Evolutionary conservation across 2,329 filamentous ascomycete species (phyloP).

Genomic region (Cladophialophora yegresii): DNA sequence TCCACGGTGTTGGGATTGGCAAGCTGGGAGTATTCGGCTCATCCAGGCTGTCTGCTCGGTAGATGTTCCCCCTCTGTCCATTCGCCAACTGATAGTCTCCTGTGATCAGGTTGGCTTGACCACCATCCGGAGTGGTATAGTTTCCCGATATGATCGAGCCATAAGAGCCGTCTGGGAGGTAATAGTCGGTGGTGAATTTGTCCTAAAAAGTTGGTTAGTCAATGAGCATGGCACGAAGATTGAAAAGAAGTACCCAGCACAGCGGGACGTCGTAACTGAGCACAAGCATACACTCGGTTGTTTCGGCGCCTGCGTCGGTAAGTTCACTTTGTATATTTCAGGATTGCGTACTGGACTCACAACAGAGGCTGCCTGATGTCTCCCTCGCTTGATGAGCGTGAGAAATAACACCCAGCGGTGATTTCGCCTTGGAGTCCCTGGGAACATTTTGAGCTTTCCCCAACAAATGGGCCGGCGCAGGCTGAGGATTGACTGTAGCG

Average conservation of each 20-base stretch:
- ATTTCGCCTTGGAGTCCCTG: too few relatives aligned
- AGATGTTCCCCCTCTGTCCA: constrained; percentile 50
- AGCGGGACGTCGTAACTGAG: constrained; percentile 48
- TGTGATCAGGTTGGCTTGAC: constrained; percentile 48
- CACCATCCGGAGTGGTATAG: constrained; percentile 45
- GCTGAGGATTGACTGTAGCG: constrained; percentile 33
- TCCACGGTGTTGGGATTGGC: constrained; percentile 50
- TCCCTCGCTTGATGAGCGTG: constrained; percentile 12
- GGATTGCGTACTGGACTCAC: constrained; percentile 18
- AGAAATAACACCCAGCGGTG: neutral
- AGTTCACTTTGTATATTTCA: neutral
- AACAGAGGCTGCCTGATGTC: constrained; percentile 33
- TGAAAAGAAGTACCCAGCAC: constrained; percentile 46
- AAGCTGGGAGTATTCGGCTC: constrained; percentile 51
- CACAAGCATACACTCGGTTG: constrained; percentile 48
- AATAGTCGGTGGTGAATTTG: constrained; percentile 55
- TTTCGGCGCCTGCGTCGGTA: constrained; percentile 37
- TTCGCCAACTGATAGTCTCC: constrained; percentile 48
- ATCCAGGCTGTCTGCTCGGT: constrained; percentile 40
- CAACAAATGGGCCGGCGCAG: constrained; percentile 6
- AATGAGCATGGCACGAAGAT: neutral
- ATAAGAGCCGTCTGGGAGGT: constrained; percentile 51
- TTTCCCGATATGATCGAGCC: constrained; percentile 50
- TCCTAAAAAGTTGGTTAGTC: constrained; percentile 40
- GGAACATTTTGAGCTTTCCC: neutral